These are phyloP conservation scores for Metarhizium robertsii DNA, from an alignment of 2,329 filamentous ascomycete genomes.

Conservation along the genomic window DNA sequence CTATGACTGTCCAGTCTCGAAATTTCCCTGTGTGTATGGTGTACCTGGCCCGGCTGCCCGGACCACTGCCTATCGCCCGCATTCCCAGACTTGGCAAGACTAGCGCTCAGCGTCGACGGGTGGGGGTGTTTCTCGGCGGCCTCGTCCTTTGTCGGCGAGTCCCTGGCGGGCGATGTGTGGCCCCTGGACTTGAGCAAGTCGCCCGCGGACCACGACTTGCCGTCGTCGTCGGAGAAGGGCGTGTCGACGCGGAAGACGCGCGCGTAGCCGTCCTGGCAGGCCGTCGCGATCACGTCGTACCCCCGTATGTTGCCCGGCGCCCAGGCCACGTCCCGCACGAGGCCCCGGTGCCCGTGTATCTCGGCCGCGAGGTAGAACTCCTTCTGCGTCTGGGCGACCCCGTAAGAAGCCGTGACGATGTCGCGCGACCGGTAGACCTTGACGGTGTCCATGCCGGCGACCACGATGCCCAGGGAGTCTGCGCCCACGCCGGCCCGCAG, in stretches of 20 bases:
- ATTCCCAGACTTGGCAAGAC: constrained; percentile 39
- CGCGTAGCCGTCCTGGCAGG: constrained; percentile 83
- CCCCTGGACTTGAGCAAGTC: constrained; percentile 31
- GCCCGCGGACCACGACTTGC: constrained; percentile 38
- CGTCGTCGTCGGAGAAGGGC: constrained; percentile 35
- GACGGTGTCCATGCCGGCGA: constrained; percentile 76
- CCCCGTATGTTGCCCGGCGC: constrained; percentile 84
- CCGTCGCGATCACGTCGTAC: constrained; percentile 83
- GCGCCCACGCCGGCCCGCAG: constrained; percentile 71
- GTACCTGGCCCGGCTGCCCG: constrained; percentile 55
- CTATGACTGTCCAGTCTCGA: constrained; percentile 59
- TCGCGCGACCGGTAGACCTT: constrained; percentile 72
- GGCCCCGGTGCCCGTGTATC: constrained; percentile 60
- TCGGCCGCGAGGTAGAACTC: constrained; percentile 81
- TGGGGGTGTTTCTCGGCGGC: constrained; percentile 24
- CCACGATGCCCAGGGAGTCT: constrained; percentile 71
- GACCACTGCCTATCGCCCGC: constrained; percentile 40
- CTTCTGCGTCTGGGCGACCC: constrained; percentile 48
- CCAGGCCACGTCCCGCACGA: constrained; percentile 88
- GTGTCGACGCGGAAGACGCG: constrained; percentile 79
- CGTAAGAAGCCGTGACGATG: constrained; percentile 41
- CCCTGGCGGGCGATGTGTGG: constrained; percentile 12
- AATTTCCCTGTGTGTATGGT: constrained; percentile 53
- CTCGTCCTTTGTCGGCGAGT: constrained; percentile 20
- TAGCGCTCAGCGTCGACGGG: constrained; percentile 40